phyloP scores from a whole-genome alignment of 1,284 basidiomycete genomes.

The Leccinum ponderosum region DNA sequence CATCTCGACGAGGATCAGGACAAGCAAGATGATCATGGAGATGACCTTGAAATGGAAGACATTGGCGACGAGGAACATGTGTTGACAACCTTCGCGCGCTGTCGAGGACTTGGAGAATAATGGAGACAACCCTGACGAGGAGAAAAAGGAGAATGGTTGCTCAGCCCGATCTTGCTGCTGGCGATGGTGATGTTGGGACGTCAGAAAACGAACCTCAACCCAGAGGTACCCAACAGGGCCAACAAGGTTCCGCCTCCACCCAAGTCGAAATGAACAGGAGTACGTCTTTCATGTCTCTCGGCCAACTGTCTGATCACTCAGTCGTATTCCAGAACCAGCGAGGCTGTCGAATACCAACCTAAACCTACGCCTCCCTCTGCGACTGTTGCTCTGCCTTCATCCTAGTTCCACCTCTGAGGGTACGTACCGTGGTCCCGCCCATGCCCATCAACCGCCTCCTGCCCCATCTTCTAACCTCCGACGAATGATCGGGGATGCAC shows the following conservation, averaged over 20 bases:
- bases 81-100: slow-evolving; percentile 16
- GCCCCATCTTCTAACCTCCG: slow-evolving; percentile 57
- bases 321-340: slow-evolving; percentile 7
- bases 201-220: slow-evolving; percentile 19
- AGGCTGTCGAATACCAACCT: slow-evolving; percentile 10
- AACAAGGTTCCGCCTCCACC: slow-evolving; percentile 16
- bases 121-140: slow-evolving; percentile 30
- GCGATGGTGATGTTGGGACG: slow-evolving; percentile 31
- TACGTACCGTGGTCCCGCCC: slow-evolving; percentile 45
- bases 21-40: slow-evolving; percentile 35
- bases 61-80: slow-evolving; percentile 41
- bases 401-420: slow-evolving; percentile 43
- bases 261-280: slow-evolving; percentile 26
- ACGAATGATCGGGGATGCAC: slow-evolving; percentile 84
- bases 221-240: slow-evolving; percentile 21
- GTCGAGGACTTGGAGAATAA: slow-evolving; percentile 13
- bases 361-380: slow-evolving; percentile 8
- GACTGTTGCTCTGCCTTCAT: slow-evolving; percentile 15
- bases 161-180: slow-evolving; percentile 42
- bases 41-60: slow-evolving; percentile 38
- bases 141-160: slow-evolving; percentile 35
- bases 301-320: slow-evolving; percentile 1
- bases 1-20: slow-evolving; percentile 54
- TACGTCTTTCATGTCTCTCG: slow-evolving; percentile 13
- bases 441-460: slow-evolving; percentile 40